A percentile compares a stretch with the other conserved stretches of the same genome.
Evolutionary conservation across 2,329 filamentous ascomycete species (phyloP).

Genomic region (Colletotrichum gigasporum): DNA sequence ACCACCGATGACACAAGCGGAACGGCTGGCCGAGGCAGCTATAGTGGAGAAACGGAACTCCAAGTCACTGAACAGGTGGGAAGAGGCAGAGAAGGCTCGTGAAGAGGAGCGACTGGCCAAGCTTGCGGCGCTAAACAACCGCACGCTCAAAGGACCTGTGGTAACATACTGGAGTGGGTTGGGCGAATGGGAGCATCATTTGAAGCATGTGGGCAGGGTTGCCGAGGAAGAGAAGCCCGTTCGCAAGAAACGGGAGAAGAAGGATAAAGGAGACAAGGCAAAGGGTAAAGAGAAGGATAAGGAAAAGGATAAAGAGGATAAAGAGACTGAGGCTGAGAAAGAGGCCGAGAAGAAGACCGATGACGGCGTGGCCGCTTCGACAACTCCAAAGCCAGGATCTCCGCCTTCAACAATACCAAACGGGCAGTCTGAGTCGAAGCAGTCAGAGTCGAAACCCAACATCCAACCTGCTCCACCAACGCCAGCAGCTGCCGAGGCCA

Average conservation of each 20-base stretch:
- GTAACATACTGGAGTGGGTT: slow-evolving; percentile 95
- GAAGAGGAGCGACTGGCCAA: slow-evolving; percentile 85
- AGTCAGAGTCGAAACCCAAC: no score
- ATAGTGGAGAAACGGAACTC: slow-evolving; percentile 86
- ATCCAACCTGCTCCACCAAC: no score
- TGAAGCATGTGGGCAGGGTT: slow-evolving; percentile 76
- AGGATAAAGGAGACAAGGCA: slow-evolving; percentile 49
- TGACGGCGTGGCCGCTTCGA: slow-evolving; percentile 25
- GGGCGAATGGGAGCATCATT: slow-evolving; percentile 80
- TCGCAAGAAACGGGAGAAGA: slow-evolving; percentile 65
- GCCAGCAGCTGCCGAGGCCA: neutral
- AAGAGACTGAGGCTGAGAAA: slow-evolving; percentile 37
- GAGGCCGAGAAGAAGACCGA: slow-evolving; percentile 32
- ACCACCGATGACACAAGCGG: slow-evolving; percentile 85
- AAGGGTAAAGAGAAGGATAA: slow-evolving; percentile 41
- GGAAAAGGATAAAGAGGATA: slow-evolving; percentile 34
- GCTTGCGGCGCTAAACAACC: slow-evolving; percentile 86
- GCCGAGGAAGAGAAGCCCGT: slow-evolving; percentile 67
- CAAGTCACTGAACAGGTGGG: slow-evolving; percentile 92
- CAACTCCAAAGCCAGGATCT: slow-evolving; percentile 5
- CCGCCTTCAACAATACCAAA: neutral
- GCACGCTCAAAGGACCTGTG: slow-evolving; percentile 87
- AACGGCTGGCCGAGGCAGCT: slow-evolving; percentile 84
- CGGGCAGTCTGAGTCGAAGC: neutral
- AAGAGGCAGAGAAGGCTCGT: slow-evolving; percentile 88